Evolutionary conservation across 441 rosid species (phyloP).

Genomic region (Syzygium syzygioides): DNA sequence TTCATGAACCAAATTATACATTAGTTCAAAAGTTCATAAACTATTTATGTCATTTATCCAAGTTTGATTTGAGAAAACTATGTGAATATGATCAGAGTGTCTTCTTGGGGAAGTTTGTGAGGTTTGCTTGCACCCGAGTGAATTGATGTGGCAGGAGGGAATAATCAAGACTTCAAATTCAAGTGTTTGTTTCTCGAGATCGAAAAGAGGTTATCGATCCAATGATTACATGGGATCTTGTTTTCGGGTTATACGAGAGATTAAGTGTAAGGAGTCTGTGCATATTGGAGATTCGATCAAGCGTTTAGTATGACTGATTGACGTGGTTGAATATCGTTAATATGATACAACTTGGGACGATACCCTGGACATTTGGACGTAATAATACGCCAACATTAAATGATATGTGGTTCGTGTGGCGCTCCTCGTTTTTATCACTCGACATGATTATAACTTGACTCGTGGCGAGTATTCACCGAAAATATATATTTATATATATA

Average conservation of each 20-base stretch:
- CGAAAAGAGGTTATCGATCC: background rate
- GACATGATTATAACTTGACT: background rate
- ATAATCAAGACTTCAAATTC: background rate
- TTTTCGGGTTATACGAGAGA: too few relatives aligned
- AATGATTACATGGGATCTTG: background rate
- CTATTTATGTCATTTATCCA: too few relatives aligned
- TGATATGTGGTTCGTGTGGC: fast-evolving
- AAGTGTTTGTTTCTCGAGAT: background rate
- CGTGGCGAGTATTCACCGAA: background rate
- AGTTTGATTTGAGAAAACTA: too few relatives aligned
- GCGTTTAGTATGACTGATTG: too few relatives aligned
- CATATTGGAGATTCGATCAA: too few relatives aligned
- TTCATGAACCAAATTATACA: too few relatives aligned
- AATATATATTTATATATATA: too few relatives aligned
- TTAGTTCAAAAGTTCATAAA: too few relatives aligned
- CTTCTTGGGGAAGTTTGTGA: background rate
- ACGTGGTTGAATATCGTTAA: background rate
- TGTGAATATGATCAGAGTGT: too few relatives aligned
- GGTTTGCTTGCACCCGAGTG: background rate
- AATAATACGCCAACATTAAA: background rate
- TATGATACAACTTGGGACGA: background rate
- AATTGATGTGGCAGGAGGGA: background rate
- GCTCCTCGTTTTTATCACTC: background rate
- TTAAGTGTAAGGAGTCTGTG: too few relatives aligned
- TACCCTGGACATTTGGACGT: background rate